Percentiles rank a stretch among this genome's conserved stretches.
Conservation (phyloP, 257 asterid genomes). For the Solanum commersonii region DNA sequence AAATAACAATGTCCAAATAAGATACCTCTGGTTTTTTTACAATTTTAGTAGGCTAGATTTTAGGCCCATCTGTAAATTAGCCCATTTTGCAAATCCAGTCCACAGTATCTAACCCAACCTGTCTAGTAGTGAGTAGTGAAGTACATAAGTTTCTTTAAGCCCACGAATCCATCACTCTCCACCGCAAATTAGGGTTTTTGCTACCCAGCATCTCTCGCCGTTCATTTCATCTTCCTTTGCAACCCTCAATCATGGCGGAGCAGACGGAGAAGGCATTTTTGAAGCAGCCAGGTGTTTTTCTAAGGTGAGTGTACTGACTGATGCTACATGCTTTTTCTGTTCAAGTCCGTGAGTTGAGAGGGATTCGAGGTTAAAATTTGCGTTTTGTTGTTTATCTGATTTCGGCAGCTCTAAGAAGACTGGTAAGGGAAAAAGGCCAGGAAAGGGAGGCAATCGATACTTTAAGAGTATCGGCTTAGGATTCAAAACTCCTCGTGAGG, state of each 20-base stretch:
- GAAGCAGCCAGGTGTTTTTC: conserved; percentile 14
- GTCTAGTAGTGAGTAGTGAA: neutral
- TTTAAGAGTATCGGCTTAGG: conserved; percentile 36
- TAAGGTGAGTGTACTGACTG: neutral
- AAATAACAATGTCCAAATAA: no score
- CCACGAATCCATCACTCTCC: neutral
- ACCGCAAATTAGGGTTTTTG: neutral
- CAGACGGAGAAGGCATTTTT: conserved; percentile 14
- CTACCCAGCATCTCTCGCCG: neutral
- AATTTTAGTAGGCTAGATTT: no score
- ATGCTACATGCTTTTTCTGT: neutral
- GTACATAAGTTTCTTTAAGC: neutral
- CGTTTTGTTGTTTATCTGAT: neutral
- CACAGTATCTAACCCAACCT: no score
- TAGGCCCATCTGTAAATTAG: neutral
- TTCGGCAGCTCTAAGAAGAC: conserved; percentile 31
- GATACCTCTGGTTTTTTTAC: neutral
- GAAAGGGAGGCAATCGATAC: conserved; percentile 38
- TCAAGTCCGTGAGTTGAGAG: no score
- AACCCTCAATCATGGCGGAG: conserved; percentile 1
- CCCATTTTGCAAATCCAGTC: neutral
- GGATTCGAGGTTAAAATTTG: neutral
- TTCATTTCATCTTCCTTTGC: neutral
- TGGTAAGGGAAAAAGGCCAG: conserved; percentile 41
- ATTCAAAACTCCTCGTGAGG: conserved; percentile 39